These are phyloP conservation scores for Kockovaella imperatae DNA, from an alignment of 768 basidiomycete genomes.

Conservation along the genomic window DNA sequence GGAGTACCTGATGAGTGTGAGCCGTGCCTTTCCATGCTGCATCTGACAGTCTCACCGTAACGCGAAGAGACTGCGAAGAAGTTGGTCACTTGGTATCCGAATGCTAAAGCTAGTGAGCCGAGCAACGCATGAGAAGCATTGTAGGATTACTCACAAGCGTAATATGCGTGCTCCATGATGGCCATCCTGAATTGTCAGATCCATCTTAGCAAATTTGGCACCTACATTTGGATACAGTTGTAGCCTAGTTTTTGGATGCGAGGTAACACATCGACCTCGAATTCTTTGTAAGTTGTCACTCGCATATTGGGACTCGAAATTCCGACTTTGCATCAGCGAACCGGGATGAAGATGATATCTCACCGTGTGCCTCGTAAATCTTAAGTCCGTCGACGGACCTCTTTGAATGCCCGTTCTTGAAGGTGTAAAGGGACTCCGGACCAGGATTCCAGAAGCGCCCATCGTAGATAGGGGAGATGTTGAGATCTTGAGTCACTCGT, in stretches of 20 bases:
- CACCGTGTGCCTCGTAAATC: slow-evolving; percentile 87
- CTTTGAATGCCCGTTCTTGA: slow-evolving; percentile 64
- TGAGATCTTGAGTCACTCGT: slow-evolving; percentile 89
- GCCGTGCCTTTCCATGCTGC: neutral
- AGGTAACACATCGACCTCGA: slow-evolving; percentile 72
- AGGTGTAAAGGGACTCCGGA: slow-evolving; percentile 59
- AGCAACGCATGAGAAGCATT: too few relatives aligned
- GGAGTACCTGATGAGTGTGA: slow-evolving; percentile 56
- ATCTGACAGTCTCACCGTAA: slow-evolving; percentile 51
- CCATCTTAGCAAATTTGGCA: neutral
- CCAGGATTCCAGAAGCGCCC: slow-evolving; percentile 99
- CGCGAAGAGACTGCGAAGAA: slow-evolving; percentile 96
- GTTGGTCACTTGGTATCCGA: slow-evolving; percentile 95
- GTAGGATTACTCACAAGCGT: slow-evolving; percentile 64
- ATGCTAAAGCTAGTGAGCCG: slow-evolving; percentile 53
- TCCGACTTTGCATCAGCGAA: slow-evolving; percentile 54
- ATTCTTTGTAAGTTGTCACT: slow-evolving; percentile 94
- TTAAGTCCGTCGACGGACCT: slow-evolving; percentile 52
- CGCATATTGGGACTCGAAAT: slow-evolving; percentile 81
- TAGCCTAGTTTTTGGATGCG: slow-evolving; percentile 88
- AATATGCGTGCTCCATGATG: slow-evolving; percentile 95
- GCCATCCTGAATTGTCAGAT: slow-evolving; percentile 57
- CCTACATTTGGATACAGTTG: slow-evolving; percentile 79
- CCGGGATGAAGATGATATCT: slow-evolving; percentile 3
- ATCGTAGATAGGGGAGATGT: slow-evolving; percentile 84